A percentile compares a stretch with the other conserved stretches of the same genome.
phyloP scores from a whole-genome alignment of 75 land plant genomes.

The Pinus albicaulis region DNA sequence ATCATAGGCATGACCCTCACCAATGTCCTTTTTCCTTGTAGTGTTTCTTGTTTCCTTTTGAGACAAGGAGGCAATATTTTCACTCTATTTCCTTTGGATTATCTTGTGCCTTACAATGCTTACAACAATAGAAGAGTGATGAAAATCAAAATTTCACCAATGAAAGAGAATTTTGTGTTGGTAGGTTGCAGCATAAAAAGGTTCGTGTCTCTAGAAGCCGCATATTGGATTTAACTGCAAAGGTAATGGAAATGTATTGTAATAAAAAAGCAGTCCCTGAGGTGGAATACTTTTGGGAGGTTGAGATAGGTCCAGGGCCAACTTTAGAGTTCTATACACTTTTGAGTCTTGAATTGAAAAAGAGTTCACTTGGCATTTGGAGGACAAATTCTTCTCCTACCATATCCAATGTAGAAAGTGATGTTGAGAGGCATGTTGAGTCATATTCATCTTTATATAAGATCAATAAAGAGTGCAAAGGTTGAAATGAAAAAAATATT shows the following conservation, averaged over 20 bases:
- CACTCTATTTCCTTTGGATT: constrained; percentile 60
- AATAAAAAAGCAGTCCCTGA: constrained; percentile 52
- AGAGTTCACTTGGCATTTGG: constrained; percentile 70
- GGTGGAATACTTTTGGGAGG: constrained; percentile 81
- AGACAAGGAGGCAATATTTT: constrained; percentile 68
- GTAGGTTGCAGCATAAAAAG: constrained; percentile 52
- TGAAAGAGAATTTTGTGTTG: neutral
- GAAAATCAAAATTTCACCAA: constrained; percentile 34
- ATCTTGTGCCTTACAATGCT: constrained; percentile 32
- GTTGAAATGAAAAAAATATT: constrained; percentile 10
- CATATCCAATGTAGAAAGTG: no score
- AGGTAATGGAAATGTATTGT: constrained; percentile 69
- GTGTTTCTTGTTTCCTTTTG: constrained; percentile 89
- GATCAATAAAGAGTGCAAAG: neutral
- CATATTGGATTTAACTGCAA: constrained; percentile 78
- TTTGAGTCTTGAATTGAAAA: constrained; percentile 83
- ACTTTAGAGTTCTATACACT: constrained; percentile 91
- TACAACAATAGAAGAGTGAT: constrained; percentile 30
- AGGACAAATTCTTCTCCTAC: no score
- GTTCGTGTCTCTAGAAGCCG: constrained; percentile 58
- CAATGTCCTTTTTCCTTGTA: no score
- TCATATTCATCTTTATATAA: neutral
- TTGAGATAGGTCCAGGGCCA: constrained; percentile 91
- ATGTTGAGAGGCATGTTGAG: neutral
- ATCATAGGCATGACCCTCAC: no score